Conservation (phyloP, 73 alveolate species). For the Paramecium sonneborni region DNA sequence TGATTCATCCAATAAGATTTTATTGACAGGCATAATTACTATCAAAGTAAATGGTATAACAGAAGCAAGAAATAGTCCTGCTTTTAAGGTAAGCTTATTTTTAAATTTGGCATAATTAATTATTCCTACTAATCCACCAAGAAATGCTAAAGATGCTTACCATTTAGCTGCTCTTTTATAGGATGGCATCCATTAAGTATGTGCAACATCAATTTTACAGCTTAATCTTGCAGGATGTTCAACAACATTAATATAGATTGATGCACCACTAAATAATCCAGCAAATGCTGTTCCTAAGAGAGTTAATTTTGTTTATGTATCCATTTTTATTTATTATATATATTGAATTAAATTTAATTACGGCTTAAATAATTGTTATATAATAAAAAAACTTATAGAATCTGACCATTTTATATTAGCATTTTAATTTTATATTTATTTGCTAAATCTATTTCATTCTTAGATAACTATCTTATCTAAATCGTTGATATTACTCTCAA, state of each 20-base stretch:
- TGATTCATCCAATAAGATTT: not conserved
- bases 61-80: not conserved
- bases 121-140: not conserved
- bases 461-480: too few relatives aligned
- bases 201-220: not conserved
- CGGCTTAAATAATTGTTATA: not conserved
- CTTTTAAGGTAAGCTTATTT: not conserved
- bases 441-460: too few relatives aligned
- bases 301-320: slow-evolving; percentile 4
- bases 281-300: slow-evolving; percentile 35
- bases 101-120: not conserved
- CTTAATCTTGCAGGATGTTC: slow-evolving; percentile 59
- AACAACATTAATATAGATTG: slow-evolving; percentile 9
- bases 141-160: slow-evolving; percentile 2
- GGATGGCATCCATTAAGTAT: slow-evolving; percentile 41
- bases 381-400: not conserved
- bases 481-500: too few relatives aligned
- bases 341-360: not conserved
- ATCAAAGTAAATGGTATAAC: slow-evolving; percentile 43
- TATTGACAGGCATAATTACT: slow-evolving; percentile 42
- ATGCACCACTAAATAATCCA: slow-evolving; percentile 61
- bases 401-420: not conserved
- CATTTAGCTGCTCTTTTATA: slow-evolving; percentile 12
- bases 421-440: too few relatives aligned
- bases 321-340: slow-evolving; percentile 27